phyloP scores from a whole-genome alignment of 129 eudicot species.

The Deinandra increscens region DNA sequence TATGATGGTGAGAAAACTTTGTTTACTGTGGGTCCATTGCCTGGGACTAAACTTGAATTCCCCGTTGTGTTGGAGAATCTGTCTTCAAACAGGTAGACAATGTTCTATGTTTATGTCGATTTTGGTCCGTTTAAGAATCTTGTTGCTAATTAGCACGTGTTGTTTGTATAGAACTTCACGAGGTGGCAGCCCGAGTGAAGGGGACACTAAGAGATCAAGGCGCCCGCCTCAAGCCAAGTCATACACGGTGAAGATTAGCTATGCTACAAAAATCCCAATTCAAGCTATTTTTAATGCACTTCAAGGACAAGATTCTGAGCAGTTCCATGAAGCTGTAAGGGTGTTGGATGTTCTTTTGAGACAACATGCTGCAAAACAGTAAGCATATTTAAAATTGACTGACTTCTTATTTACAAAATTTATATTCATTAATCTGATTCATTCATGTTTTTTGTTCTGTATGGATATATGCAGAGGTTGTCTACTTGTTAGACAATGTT shows the following conservation, averaged over 20 bases:
- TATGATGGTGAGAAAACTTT: slow-evolving; percentile 52
- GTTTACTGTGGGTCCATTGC: slow-evolving; percentile 50
- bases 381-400: too few species aligned
- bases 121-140: neutral
- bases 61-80: slow-evolving; percentile 44
- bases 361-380: too few species aligned
- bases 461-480: slow-evolving; percentile 61
- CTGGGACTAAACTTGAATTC: slow-evolving; percentile 42
- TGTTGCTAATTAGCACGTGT: neutral
- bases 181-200: slow-evolving; percentile 29
- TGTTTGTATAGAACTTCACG: slow-evolving; percentile 23
- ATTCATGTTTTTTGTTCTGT: too few species aligned
- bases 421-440: too few species aligned
- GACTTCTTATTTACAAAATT: too few species aligned
- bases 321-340: slow-evolving; percentile 69
- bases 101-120: neutral
- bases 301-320: slow-evolving; percentile 69
- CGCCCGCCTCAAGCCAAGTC: slow-evolving; percentile 43
- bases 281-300: slow-evolving; percentile 66
- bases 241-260: slow-evolving; percentile 61
- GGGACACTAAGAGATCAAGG: slow-evolving; percentile 40
- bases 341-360: too few species aligned
- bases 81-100: slow-evolving; percentile 32
- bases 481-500: slow-evolving; percentile 77
- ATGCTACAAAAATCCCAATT: slow-evolving; percentile 80